phyloP scores from a whole-genome alignment of 495 filamentous ascomycete species.

The Chaetomium tenue region DNA sequence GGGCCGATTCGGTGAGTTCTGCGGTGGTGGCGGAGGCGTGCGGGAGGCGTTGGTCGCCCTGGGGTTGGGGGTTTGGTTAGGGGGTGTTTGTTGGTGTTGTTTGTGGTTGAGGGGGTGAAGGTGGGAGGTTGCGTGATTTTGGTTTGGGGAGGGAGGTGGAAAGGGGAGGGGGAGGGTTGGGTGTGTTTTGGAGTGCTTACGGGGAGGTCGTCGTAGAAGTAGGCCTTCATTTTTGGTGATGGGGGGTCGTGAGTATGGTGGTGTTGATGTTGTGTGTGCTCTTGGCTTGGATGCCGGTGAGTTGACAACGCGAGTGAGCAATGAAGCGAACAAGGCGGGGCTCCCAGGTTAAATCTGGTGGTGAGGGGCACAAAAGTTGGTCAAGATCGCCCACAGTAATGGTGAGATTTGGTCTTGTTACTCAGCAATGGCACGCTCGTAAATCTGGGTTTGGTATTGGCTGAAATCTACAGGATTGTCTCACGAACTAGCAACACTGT shows the following conservation, averaged over 20 bases:
- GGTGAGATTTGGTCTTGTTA: neutral
- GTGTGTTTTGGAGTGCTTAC: conserved; percentile 51
- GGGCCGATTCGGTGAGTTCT: conserved; percentile 56
- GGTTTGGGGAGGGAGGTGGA: too few species aligned
- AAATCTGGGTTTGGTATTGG: conserved; percentile 7
- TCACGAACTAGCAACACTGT: neutral
- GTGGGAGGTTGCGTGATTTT: too few species aligned
- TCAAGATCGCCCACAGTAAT: neutral
- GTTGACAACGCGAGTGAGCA: neutral
- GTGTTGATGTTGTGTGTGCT: neutral
- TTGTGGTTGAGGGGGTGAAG: neutral
- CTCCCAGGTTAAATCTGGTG: conserved; percentile 17
- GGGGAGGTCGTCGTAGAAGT: conserved; percentile 75
- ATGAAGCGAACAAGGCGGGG: conserved; percentile 17
- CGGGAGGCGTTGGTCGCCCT: conserved; percentile 90
- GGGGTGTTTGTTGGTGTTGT: neutral
- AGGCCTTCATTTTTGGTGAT: conserved; percentile 65
- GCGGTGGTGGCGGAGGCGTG: conserved; percentile 61
- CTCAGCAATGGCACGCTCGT: conserved; percentile 14
- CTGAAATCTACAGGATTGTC: neutral
- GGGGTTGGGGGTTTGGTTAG: neutral
- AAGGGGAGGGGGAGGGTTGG: neutral
- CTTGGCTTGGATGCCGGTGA: neutral
- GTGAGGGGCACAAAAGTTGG: conserved; percentile 16
- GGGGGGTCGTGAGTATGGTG: neutral